These are phyloP conservation scores for Emmonsia crescens DNA, from an alignment of 2,329 filamentous ascomycete species.

Conservation along the genomic window DNA sequence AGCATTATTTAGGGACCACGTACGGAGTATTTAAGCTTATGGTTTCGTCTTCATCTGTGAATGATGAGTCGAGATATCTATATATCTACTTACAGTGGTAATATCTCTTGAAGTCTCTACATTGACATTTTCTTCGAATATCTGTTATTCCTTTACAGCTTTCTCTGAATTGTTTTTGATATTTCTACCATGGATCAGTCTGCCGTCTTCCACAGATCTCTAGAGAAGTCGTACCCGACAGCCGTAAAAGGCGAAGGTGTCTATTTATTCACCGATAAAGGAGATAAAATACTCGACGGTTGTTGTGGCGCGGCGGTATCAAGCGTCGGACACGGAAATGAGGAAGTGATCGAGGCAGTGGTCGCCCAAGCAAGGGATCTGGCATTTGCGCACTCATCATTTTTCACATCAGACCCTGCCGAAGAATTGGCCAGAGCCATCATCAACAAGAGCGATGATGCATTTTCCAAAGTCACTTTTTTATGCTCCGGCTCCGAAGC, in stretches of 20 bases:
- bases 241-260: constrained; percentile 26
- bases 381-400: constrained; percentile 36
- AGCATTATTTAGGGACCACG: neutral
- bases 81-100: neutral
- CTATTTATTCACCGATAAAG: constrained; percentile 32
- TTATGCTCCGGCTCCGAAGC: constrained; percentile 27
- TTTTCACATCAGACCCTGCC: constrained; percentile 32
- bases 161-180: neutral
- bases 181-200: neutral
- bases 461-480: constrained; percentile 15
- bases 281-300: constrained; percentile 35
- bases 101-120: neutral
- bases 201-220: constrained; percentile 1
- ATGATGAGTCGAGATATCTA: neutral
- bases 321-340: constrained; percentile 38
- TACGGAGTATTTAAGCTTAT: too few relatives aligned
- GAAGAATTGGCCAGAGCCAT: constrained; percentile 33
- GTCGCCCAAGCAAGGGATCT: constrained; percentile 31
- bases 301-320: constrained; percentile 39
- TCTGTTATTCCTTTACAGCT: neutral
- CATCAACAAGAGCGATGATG: constrained; percentile 19
- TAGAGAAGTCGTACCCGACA: constrained; percentile 6
- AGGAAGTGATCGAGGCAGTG: constrained; percentile 33
- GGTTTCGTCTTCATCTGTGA: neutral
- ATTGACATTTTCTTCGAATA: neutral